Evolutionary conservation across 306 rosid genomes (phyloP).

Genomic region (Prosopis cineraria): DNA sequence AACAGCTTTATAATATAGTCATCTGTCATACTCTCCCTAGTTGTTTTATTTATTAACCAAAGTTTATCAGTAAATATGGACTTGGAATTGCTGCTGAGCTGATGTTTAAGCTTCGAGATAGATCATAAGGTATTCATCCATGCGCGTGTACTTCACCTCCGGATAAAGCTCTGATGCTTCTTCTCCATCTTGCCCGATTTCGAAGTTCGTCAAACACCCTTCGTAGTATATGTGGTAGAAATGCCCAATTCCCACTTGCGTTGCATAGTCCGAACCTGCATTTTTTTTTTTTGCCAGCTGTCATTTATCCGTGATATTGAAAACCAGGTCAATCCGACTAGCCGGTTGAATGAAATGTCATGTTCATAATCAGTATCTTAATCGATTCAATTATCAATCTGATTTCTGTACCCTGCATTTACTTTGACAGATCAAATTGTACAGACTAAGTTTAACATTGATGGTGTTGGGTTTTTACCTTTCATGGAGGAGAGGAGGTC

Average conservation of each 20-base stretch:
- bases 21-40: background rate
- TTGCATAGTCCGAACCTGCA: constrained; percentile 57
- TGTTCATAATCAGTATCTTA: too few relatives aligned
- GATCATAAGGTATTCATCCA: constrained; percentile 65
- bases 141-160: constrained; percentile 69
- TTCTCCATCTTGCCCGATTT: constrained; percentile 66
- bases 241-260: constrained; percentile 65
- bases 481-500: constrained; percentile 64
- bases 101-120: constrained; percentile 26
- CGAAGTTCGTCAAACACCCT: constrained; percentile 76
- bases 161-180: constrained; percentile 89
- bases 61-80: background rate
- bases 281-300: too few relatives aligned
- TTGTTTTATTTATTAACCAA: background rate
- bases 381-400: too few relatives aligned
- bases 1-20: background rate
- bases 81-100: background rate
- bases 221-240: constrained; percentile 75
- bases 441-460: background rate
- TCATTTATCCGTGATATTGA: too few relatives aligned
- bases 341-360: too few relatives aligned
- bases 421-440: too few relatives aligned
- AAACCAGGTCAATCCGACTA: too few relatives aligned
- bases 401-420: too few relatives aligned
- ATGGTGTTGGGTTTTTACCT: constrained; percentile 40